Evolutionary conservation across 2,329 filamentous ascomycete genomes (phyloP), one percentile per base, ranked within the genome.

Genomic region (Aspergillus phoenicis): DNA sequence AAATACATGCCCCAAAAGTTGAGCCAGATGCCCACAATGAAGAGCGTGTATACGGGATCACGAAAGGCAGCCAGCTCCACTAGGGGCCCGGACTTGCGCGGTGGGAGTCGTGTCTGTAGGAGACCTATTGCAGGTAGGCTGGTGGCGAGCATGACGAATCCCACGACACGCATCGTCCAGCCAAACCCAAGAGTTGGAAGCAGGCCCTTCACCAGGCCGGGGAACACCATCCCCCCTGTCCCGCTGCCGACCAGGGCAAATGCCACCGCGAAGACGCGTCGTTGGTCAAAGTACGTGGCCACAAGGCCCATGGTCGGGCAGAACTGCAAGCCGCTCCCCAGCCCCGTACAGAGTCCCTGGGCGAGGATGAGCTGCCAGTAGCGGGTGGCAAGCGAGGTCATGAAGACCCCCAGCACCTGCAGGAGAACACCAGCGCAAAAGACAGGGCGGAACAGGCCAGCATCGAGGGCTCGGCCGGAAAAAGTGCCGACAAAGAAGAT

Each of bases 111-210:
- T 15, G 61, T 54, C 38, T 51, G 53, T 3, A 65, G 54, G 8
- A 63, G 36, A 2, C 49, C 20, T 33, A 61, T 39, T n/a, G 53
- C 33, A 6, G 61, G 63, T 15, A 66, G 30, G 5, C 53, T 62
- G 13, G 61, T 63, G 22, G 38, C 59, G 5, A 65, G 33, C 61
- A 66, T 66, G 20, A 65, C 57, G 52, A 65, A 77, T 0, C 81
- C 76, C 39, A 88, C 71, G 2, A 59, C 57, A 7, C 57, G 57
- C 39, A 73, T 87, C 88, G 74, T 52, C 51, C 26, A 55, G 33
- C 41, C 60, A 15, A 24, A 36, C 8, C 58, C 54, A 7, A 43
- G 17, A 7, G 7, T 43, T n/a, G 39, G 39, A 3, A 43, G 39
- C 8, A 43, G n/a, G 17, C 39, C 39, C 15, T 43, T 43, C 39